Evolutionary conservation across 768 basidiomycete species (phyloP).

Genomic region (Gyrodon lividus): DNA sequence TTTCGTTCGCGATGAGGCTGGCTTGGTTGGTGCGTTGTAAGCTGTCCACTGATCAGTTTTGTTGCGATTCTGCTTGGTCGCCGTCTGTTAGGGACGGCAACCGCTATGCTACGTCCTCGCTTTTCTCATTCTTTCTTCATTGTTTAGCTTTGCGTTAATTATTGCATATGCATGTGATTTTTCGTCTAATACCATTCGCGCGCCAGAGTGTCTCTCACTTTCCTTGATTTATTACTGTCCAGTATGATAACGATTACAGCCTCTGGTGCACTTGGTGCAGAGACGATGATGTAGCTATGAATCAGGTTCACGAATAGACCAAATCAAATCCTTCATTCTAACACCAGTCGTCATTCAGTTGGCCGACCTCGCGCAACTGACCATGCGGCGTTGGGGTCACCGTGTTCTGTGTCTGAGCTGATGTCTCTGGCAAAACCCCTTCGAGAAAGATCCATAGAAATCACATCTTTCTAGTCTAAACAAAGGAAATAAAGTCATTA

Average conservation of each 20-base stretch:
- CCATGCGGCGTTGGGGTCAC: no score
- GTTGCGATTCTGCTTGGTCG: not conserved
- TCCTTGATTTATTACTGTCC: conserved; percentile 9
- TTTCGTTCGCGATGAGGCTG: conserved; percentile 31
- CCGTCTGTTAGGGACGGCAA: not conserved
- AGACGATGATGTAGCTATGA: conserved; percentile 8
- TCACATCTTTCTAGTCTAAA: no score
- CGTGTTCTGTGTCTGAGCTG: no score
- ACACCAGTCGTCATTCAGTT: no score
- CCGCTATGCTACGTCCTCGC: not conserved
- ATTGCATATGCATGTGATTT: not conserved
- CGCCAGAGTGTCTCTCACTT: not conserved
- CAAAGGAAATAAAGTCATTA: no score
- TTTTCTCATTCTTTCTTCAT: conserved; percentile 6
- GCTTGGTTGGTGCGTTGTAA: conserved; percentile 17
- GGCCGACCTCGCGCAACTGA: no score
- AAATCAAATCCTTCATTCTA: no score
- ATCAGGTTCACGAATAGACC: conserved; percentile 2
- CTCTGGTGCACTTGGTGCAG: conserved; percentile 1
- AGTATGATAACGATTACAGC: conserved; percentile 10
- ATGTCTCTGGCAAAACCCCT: no score
- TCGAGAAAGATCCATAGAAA: no score
- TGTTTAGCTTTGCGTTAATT: not conserved
- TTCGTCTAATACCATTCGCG: not conserved
- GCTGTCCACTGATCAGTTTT: not conserved